These are phyloP conservation scores for Avicennia marina DNA, from an alignment of 257 asterid species.

Conservation along the genomic window DNA sequence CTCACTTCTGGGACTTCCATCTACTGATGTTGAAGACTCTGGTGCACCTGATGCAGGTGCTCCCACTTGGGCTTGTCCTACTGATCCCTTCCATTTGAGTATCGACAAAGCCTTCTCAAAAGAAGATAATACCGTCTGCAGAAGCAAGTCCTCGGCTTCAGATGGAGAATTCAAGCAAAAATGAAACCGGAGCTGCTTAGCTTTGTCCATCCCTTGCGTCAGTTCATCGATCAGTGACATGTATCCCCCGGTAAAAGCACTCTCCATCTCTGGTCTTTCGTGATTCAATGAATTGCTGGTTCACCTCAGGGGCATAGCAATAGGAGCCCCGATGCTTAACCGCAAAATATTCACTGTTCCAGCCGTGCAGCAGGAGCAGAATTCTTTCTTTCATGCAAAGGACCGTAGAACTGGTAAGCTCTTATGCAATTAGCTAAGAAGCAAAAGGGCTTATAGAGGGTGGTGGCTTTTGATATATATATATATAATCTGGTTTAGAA, in stretches of 20 bases:
- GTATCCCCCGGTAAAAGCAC: slow-evolving; percentile 37
- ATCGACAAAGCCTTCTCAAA: slow-evolving; percentile 68
- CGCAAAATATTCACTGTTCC: too few species aligned
- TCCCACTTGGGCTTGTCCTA: slow-evolving; percentile 22
- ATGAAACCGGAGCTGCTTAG: slow-evolving; percentile 57
- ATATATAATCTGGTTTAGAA: too few species aligned
- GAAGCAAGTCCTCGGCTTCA: slow-evolving; percentile 39
- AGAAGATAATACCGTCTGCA: slow-evolving; percentile 66
- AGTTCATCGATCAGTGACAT: slow-evolving; percentile 53
- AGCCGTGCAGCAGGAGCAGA: too few species aligned
- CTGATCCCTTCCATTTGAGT: slow-evolving; percentile 48
- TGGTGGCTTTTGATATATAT: too few species aligned
- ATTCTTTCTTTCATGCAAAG: too few species aligned
- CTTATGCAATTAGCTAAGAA: too few species aligned
- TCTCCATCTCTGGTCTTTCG: slow-evolving; percentile 62
- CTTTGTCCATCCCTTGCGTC: slow-evolving; percentile 69
- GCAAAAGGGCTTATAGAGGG: too few species aligned
- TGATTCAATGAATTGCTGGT: too few species aligned
- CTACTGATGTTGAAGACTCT: slow-evolving; percentile 41
- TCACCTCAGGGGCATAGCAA: too few species aligned
- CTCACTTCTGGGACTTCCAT: slow-evolving; percentile 46
- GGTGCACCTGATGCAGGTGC: slow-evolving; percentile 15
- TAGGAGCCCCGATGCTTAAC: too few species aligned
- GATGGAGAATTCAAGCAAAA: slow-evolving; percentile 37
- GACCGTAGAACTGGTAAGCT: too few species aligned